phyloP scores from a whole-genome alignment of 2,329 filamentous ascomycete genomes.

The Pyrenophora graminea region DNA sequence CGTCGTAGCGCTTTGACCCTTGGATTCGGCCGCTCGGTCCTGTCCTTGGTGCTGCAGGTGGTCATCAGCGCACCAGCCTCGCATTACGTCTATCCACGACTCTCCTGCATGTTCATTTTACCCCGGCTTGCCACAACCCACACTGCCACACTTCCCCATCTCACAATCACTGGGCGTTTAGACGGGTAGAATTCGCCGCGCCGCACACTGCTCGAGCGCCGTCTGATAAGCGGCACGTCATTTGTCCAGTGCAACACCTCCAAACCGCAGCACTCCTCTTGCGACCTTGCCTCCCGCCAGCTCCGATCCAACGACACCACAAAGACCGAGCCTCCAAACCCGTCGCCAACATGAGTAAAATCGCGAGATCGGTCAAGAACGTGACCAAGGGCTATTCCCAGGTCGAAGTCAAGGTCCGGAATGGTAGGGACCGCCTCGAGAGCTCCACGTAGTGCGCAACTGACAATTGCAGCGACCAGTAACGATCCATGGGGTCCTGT shows the following conservation, averaged over 20 bases:
- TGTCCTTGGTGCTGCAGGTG: conserved; percentile 2
- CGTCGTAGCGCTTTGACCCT: conserved; percentile 16
- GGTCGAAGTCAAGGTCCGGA: conserved; percentile 88
- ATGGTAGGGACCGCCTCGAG: conserved; percentile 26
- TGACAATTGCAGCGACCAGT: conserved; percentile 75
- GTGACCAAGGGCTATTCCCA: conserved; percentile 98
- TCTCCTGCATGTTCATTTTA: conserved; percentile 12
- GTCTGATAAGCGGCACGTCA: conserved; percentile 13
- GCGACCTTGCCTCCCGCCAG: conserved; percentile 10
- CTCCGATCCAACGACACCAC: conserved; percentile 6
- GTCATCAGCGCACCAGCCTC: conserved; percentile 17
- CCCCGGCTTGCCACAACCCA: conserved; percentile 14
- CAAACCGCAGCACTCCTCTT: conserved; percentile 10
- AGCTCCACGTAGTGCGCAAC: conserved; percentile 7
- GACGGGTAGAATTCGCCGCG: background rate
- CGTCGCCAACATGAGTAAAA: conserved; percentile 78
- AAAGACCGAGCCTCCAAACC: background rate
- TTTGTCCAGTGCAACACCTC: conserved; percentile 14
- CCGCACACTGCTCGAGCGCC: conserved; percentile 10
- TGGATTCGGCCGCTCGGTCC: conserved; percentile 14
- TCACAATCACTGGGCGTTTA: conserved; percentile 5
- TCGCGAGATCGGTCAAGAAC: conserved; percentile 96
- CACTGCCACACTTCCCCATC: conserved; percentile 3
- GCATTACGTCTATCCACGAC: conserved; percentile 15
- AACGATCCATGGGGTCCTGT: conserved; percentile 99